Evolutionary conservation across 202 grass and related monocot genomes (phyloP).

Genomic region (Saccharum hybrid): DNA sequence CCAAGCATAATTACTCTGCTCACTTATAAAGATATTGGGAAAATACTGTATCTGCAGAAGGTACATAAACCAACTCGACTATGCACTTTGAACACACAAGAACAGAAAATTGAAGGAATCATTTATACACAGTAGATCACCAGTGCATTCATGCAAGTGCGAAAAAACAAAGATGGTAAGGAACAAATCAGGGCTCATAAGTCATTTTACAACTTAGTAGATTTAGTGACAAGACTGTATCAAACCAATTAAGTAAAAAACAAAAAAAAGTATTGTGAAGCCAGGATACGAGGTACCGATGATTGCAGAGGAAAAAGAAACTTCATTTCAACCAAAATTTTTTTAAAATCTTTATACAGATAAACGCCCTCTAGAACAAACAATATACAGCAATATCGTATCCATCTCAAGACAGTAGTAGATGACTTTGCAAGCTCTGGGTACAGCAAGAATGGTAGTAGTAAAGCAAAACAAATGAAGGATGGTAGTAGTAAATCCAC

Average conservation of each 20-base stretch:
- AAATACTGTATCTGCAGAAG: not conserved
- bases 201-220: not conserved
- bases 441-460: not conserved
- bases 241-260: not conserved
- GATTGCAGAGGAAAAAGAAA: slow-evolving; percentile 11
- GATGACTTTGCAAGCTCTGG: slow-evolving; percentile 29
- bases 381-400: not conserved
- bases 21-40: slow-evolving; percentile 5
- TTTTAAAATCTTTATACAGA: not conserved
- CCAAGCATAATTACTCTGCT: slow-evolving; percentile 2
- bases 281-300: not conserved
- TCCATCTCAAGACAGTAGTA: slow-evolving; percentile 6
- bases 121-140: slow-evolving; percentile 11
- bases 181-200: not conserved
- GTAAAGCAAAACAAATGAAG: slow-evolving; percentile 20
- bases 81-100: slow-evolving; percentile 20
- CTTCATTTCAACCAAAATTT: not conserved
- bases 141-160: slow-evolving; percentile 11
- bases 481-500: slow-evolving; percentile 5
- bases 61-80: not conserved
- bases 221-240: not conserved
- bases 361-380: not conserved
- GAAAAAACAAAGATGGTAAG: not conserved
- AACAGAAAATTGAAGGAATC: not conserved
- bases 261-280: not conserved